Conservation (phyloP, 2,329 filamentous ascomycete species). For the Diaporthe ampelina region DNA sequence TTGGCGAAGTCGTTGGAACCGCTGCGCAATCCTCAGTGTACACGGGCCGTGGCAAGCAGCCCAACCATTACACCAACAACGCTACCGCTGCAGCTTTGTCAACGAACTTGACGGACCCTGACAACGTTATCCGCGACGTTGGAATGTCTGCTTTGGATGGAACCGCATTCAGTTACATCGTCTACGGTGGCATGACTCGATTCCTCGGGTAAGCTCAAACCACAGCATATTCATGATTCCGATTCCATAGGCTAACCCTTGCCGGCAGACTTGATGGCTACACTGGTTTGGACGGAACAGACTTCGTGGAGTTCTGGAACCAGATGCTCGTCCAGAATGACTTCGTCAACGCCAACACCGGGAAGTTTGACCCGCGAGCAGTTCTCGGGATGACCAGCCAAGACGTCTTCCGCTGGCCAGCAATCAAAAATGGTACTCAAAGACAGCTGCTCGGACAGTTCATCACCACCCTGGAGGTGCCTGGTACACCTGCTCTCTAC, state of each 20-base stretch:
- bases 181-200: constrained; percentile 71
- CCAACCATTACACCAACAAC: constrained; percentile 62
- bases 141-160: constrained; percentile 69
- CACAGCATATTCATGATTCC: too few species aligned
- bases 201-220: constrained; percentile 70
- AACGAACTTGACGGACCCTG: constrained; percentile 57
- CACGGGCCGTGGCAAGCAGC: constrained; percentile 72
- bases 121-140: constrained; percentile 65
- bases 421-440: constrained; percentile 68
- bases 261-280: constrained; percentile 44
- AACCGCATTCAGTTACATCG: constrained; percentile 74
- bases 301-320: constrained; percentile 67
- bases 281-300: constrained; percentile 43
- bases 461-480: constrained; percentile 70
- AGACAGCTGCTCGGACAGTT: constrained; percentile 69
- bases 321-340: constrained; percentile 69
- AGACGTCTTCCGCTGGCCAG: constrained; percentile 75
- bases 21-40: constrained; percentile 73
- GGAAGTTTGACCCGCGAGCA: constrained; percentile 72
- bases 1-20: constrained; percentile 74
- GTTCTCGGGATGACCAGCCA: constrained; percentile 75
- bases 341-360: constrained; percentile 68
- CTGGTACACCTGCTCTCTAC: constrained; percentile 70
- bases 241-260: constrained; percentile 40
- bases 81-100: constrained; percentile 61